phyloP scores from a whole-genome alignment of 2,329 filamentous ascomycete species.

The Hypoxylon sp. region DNA sequence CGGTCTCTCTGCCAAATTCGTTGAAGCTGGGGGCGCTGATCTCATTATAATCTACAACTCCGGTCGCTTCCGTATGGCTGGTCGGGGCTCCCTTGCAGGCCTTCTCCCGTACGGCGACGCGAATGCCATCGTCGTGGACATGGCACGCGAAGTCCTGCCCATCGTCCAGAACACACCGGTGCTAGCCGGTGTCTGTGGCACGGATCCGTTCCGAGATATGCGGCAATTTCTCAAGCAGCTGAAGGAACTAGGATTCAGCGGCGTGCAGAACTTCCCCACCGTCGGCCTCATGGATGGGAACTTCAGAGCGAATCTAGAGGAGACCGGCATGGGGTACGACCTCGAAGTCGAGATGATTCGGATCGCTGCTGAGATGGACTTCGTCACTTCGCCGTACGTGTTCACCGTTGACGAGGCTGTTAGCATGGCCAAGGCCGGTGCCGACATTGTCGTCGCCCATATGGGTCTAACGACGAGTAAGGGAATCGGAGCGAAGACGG shows the following conservation, averaged over 20 bases:
- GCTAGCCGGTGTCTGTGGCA: constrained; percentile 78
- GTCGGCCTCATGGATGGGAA: constrained; percentile 78
- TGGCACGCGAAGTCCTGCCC: constrained; percentile 77
- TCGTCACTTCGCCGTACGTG: constrained; percentile 79
- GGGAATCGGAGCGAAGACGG: constrained; percentile 74
- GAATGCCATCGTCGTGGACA: constrained; percentile 78
- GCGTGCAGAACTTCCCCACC: constrained; percentile 81
- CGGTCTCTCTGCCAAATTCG: constrained; percentile 78
- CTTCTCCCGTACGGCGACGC: constrained; percentile 80
- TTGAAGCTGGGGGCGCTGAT: constrained; percentile 77
- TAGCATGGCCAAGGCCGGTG: constrained; percentile 74
- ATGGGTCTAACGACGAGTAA: constrained; percentile 77
- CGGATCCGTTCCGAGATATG: constrained; percentile 77
- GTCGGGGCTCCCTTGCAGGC: constrained; percentile 76
- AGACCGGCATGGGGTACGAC: constrained; percentile 79
- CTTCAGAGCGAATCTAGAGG: constrained; percentile 77
- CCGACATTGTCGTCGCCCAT: constrained; percentile 77
- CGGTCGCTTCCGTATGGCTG: constrained; percentile 80
- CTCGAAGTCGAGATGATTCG: constrained; percentile 77
- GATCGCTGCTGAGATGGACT: constrained; percentile 69
- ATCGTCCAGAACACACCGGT: constrained; percentile 75
- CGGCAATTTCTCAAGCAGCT: constrained; percentile 72
- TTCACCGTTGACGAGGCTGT: constrained; percentile 74
- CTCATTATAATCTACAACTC: constrained; percentile 82
- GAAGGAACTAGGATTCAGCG: constrained; percentile 74